Evolutionary conservation across 805 yeast genomes (phyloP).

Genomic region (Saturnispora saitoi): DNA sequence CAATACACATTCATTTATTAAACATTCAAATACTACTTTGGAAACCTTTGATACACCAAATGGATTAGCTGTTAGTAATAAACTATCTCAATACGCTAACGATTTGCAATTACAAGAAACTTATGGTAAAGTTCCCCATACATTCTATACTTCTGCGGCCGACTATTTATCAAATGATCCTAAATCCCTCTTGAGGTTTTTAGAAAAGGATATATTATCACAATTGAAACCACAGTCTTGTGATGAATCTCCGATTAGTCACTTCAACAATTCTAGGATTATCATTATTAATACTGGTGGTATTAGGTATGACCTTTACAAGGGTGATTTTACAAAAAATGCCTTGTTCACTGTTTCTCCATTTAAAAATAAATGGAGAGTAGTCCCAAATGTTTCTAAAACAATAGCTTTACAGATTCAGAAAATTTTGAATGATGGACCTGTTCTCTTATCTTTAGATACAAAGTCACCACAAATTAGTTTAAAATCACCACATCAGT

Average conservation of each 20-base stretch:
- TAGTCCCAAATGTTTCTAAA: conserved; percentile 49
- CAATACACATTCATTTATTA: conserved; percentile 58
- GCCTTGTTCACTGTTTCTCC: conserved; percentile 80
- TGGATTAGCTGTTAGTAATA: conserved; percentile 43
- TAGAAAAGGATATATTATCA: conserved; percentile 45
- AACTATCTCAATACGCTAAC: conserved; percentile 32
- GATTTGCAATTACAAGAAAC: conserved; percentile 45
- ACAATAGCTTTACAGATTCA: conserved; percentile 47
- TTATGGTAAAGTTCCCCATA: conserved; percentile 59
- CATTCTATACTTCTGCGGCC: conserved; percentile 59
- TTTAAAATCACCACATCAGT: conserved; percentile 21
- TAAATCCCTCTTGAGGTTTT: conserved; percentile 48
- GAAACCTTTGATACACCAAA: conserved; percentile 41
- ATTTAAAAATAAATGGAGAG: conserved; percentile 72
- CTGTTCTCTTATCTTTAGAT: conserved; percentile 26
- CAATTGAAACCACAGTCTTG: conserved; percentile 23
- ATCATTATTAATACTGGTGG: conserved; percentile 81
- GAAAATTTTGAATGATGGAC: conserved; percentile 46
- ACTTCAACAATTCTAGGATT: conserved; percentile 32
- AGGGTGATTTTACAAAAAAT: conserved; percentile 77
- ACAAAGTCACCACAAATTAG: conserved; percentile 4
- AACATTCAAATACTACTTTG: conserved; percentile 40
- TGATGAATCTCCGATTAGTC: conserved; percentile 17
- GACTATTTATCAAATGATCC: conserved; percentile 44
- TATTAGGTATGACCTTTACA: conserved; percentile 74